A percentile compares a stretch with the other conserved stretches of the same genome.
Evolutionary conservation across 495 filamentous ascomycete species (phyloP).

Genomic region (Penicillium malachiteum): DNA sequence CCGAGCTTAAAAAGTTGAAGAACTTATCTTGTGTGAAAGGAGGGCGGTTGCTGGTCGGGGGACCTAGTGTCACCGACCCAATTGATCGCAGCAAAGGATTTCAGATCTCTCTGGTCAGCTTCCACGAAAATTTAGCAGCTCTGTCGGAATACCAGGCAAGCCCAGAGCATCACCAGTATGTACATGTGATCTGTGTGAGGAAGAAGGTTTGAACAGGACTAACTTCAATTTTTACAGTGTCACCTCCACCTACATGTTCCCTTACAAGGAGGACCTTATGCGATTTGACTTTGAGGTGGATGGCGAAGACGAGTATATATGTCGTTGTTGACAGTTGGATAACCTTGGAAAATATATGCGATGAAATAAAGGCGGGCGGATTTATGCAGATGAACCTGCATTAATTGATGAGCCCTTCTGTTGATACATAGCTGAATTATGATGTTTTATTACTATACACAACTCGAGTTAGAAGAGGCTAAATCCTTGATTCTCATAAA

Average conservation of each 20-base stretch:
- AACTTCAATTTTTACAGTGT: constrained; percentile 21
- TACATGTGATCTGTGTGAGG: neutral
- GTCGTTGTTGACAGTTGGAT: neutral
- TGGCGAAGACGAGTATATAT: constrained; percentile 31
- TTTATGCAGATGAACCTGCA: too few relatives aligned
- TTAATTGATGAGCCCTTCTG: too few relatives aligned
- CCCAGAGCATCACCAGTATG: constrained; percentile 35
- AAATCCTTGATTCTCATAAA: too few relatives aligned
- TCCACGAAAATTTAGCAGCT: constrained; percentile 28
- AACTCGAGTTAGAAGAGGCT: too few relatives aligned
- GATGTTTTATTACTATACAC: too few relatives aligned
- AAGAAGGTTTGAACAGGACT: too few relatives aligned
- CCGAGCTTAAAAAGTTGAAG: constrained; percentile 33
- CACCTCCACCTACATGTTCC: constrained; percentile 32
- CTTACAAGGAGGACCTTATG: constrained; percentile 37
- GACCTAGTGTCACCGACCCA: constrained; percentile 34
- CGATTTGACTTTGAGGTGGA: constrained; percentile 42
- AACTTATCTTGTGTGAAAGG: constrained; percentile 30
- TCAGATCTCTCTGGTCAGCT: constrained; percentile 36
- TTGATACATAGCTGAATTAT: too few relatives aligned
- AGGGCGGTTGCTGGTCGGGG: constrained; percentile 33
- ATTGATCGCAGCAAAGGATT: constrained; percentile 40
- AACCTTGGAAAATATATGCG: too few relatives aligned
- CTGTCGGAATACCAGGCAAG: constrained; percentile 36
- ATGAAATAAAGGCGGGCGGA: too few relatives aligned